Base-by-base conservation (phyloP, 345 rosid genomes). In the Heritiera fomes region DNA sequence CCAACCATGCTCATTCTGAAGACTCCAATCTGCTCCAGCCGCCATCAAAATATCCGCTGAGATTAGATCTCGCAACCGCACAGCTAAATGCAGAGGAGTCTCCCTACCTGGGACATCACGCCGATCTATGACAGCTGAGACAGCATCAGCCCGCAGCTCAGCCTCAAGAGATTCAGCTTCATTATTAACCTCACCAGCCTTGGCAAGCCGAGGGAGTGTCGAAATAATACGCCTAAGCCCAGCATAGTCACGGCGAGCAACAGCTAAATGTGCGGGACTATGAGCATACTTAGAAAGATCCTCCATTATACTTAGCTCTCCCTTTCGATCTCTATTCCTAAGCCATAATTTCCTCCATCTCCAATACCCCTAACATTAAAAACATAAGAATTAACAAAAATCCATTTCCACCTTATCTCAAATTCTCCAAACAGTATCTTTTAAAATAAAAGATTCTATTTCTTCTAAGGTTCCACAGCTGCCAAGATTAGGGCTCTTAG, bases 1-100 rank as follows among this genome's bases (percentile, higher is more conserved):
- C 99, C 99, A 97, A 50, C 99, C 99, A 81, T 94, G 89, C 85
- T 97, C 99, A 82, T 97, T 97, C 85, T 94, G 99, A 78, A 97
- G 88, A 79, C 98, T 94, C 99, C 98, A 94, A 85, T 97, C 99
- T 1, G 97, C 99, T 74, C 98, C 98, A 43, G 98, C 93, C 0
- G 91, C 84, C 98, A 94, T 93, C 80, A 96, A 71, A 82, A 96
- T 90, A 87, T 96, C 98, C 1, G 97, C 97, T 6, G 98, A 89
- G 17, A 83, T 79, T 3, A 90, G 93, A 23, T 96, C 99, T 40
- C 94, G 80, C 75, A 92, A 82, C 72, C 91, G 91, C n/a, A 96
- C 98, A 8, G 99, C 98, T 23, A 96, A 94, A 80, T 96, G 99
- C 84, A 96, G 86, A n/a, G 98, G 97, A 41, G 99, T 96, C 83